Base-by-base conservation (phyloP, 306 rosid species). In the Abrus pulchellus region DNA sequence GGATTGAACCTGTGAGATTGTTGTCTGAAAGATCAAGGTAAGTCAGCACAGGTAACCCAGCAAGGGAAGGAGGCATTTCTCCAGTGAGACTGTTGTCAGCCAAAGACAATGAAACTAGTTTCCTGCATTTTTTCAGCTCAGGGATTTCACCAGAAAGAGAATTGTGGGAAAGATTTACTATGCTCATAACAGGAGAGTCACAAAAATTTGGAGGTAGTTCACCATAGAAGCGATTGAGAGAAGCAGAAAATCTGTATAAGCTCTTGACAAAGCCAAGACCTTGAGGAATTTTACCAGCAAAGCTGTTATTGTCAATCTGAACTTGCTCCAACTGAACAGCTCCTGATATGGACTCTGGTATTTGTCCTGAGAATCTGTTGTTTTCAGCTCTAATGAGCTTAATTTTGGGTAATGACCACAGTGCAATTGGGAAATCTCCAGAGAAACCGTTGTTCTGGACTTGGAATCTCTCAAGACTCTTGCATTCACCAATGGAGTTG, bases 171-270 rank as follows among this genome's bases (percentile, higher is more conserved):
- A 95, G 89, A 30, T 95, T 95, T 20, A 95, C 82, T 62, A 95
- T 95, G 67, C 99, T 95, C 99, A 95, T 93, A 64, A 91, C 91
- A n/a, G 98, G 99, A 0, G 99, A 95, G 67, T 93, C 98, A 80
- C 99, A 95, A 72, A 95, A 93, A 52, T 89, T 93, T 3, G 89
- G 87, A 59, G 97, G 98, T 74, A 95, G 81, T 76, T 90, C 88
- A 80, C 98, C 99, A 79, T 90, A 80, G 72, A 95, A 88, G 68
- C 68, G 74, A 57, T 95, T 95, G 7, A 93, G 87, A 12, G 99
- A 93, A 3, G 98, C 99, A 34, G 99, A 93, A 78, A 95, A 95
- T 88, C 98, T 89, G 75, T 95, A 95, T 43, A 95, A 89, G 88
- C 92, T 93, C 78, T 88, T 86, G 43, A 95, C 87, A 53, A 67